Evolutionary conservation across 2,329 filamentous ascomycete species (phyloP).

Genomic region (Colletotrichum karsti): DNA sequence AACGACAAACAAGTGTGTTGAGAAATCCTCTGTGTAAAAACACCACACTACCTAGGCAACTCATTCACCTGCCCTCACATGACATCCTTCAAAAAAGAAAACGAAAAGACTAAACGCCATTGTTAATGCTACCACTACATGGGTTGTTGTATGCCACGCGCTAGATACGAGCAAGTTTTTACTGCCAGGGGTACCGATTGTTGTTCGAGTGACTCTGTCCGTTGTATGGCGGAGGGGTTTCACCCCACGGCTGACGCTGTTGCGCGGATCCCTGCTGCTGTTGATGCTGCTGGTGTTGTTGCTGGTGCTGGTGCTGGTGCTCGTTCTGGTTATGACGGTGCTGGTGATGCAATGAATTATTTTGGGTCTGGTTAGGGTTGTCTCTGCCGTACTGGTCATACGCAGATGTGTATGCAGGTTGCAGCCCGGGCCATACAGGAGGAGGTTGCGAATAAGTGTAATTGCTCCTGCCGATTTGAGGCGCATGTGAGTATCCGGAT

Average conservation of each 20-base stretch:
- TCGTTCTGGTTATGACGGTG: not conserved
- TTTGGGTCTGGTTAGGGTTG: not conserved
- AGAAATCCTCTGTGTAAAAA: too few species aligned
- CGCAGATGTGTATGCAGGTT: slow-evolving; percentile 23
- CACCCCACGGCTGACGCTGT: not conserved
- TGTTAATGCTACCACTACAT: not conserved
- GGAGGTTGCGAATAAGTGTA: slow-evolving; percentile 23
- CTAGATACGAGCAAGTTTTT: not conserved
- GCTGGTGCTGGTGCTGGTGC: not conserved
- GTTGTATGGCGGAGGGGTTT: slow-evolving; percentile 11
- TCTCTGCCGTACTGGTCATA: slow-evolving; percentile 7
- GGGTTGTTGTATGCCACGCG: not conserved
- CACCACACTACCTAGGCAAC: too few species aligned
- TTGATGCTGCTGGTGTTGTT: not conserved
- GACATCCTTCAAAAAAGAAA: too few species aligned
- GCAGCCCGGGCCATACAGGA: slow-evolving; percentile 21
- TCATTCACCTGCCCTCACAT: not conserved
- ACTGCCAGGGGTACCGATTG: slow-evolving; percentile 32
- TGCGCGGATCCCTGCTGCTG: not conserved
- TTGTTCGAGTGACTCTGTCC: slow-evolving; percentile 18
- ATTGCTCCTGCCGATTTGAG: not conserved
- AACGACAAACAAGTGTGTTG: too few species aligned
- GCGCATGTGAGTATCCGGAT: not conserved
- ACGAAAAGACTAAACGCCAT: not conserved
- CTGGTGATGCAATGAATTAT: not conserved